Evolutionary conservation across 768 basidiomycete species (phyloP), one percentile per base, ranked within the genome.

Genomic region (Vishniacozyma victoriae): DNA sequence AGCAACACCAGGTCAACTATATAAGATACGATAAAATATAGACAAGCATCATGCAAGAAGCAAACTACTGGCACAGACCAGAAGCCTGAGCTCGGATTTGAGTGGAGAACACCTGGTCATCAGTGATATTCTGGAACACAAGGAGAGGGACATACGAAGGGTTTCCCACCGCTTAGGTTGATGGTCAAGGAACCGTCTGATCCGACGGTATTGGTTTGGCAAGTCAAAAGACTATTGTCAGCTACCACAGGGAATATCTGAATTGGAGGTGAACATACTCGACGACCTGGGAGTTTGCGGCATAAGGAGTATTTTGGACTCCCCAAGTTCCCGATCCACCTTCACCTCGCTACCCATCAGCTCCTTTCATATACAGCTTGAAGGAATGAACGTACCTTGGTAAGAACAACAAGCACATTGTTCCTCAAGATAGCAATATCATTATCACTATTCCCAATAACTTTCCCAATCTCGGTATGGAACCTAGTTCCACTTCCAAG

Each of bases 381-480:
- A 22, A 14, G 4, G 19, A 23, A 9, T 9, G 26, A 13, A 36
- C 63, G 54, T 40, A 67, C 64, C 36, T 64, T 67, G 29, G 64
- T 67, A 39, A 67, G 33, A 5, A 67, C 57, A n/a, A 61, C 50
- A 35, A 67, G 20, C 2, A 41, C 48, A 3, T 52, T 47, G 19
- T 44, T 53, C 29, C 62, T 31, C 24, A 39, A 25, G 35, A 59
- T 33, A 4, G 62, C 64, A 23, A 61, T 59, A 39, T 63, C 62
- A 9, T 50, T 36, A 24, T 48, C 37, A 15, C 41, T 41, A 7
- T 35, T 26, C 12, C 35, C 45, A 3, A 52, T 25, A 14, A 54
- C 41, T 3, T 40, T 56, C 1, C 52, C 57, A 14, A 48, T 44
- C 4, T 40, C 33, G 14, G 44, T 52, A 16, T 44, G 40, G 48